Evolutionary conservation across 1,139 yeast genomes (phyloP).

Genomic region (Tardiomyces digboiensis): DNA sequence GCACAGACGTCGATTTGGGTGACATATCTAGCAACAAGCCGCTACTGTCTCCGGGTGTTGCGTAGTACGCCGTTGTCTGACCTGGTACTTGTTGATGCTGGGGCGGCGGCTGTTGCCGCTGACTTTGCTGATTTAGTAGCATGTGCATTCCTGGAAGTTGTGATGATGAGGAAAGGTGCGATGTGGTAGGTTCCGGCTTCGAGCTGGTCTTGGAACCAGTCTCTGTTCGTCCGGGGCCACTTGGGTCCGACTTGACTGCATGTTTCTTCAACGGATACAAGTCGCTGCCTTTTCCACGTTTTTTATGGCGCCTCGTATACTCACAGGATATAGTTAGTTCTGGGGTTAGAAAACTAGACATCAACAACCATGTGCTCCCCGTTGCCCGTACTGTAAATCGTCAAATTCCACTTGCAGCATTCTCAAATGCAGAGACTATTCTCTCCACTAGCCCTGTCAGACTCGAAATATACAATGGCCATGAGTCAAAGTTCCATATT

Average conservation of each 20-base stretch:
- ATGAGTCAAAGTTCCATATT: constrained; percentile 30
- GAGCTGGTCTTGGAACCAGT: no score
- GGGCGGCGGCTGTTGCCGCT: no score
- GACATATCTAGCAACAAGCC: constrained; percentile 1
- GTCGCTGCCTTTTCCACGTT: constrained; percentile 3
- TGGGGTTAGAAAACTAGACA: not conserved
- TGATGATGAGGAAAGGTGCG: no score
- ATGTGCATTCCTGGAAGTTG: no score
- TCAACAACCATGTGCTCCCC: no score
- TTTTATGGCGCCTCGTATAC: constrained; percentile 3
- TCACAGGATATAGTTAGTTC: not conserved
- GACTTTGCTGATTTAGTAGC: no score
- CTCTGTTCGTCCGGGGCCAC: not conserved
- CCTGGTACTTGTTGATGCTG: no score
- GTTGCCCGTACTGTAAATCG: no score
- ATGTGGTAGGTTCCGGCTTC: no score
- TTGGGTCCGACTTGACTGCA: not conserved
- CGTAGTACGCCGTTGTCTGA: not conserved
- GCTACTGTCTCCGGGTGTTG: not conserved
- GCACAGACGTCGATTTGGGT: not conserved
- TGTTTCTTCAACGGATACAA: not conserved
- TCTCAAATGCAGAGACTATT: no score
- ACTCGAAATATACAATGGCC: constrained; percentile 31
- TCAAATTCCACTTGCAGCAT: no score
- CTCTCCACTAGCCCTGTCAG: no score